Evolutionary conservation across 2,329 filamentous ascomycete genomes (phyloP), one percentile per base, ranked within the genome.

Genomic region (Ramularia endophylla): DNA sequence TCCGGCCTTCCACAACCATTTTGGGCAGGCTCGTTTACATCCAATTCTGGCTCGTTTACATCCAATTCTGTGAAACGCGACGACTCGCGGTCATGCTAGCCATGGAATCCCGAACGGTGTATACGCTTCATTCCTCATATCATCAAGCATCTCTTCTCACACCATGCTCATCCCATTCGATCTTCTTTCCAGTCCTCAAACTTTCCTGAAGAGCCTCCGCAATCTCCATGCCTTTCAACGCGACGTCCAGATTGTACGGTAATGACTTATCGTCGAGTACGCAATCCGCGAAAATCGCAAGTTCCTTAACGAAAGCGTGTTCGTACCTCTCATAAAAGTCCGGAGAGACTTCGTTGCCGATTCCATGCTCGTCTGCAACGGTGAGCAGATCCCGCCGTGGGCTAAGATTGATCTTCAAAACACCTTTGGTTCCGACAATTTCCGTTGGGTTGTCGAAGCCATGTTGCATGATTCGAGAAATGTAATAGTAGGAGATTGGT

Each of bases 151-250:
- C 36, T 22, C 44, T 44, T 22, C 47, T 46, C 29, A 25, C 22
- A 11, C 51, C 51, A 16, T 44, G 27, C 40, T 59, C 47, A 39
- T 65, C 58, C 39, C 63, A 65, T 38, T 65, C 68, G 22, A 81
- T 75, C 63, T 77, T 77, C 57, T 70, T 65, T 6, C 72, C 75
- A 0, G 65, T 69, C 36, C 73, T 68, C 59, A 81, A 59, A 11
- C 69, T 67, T 55, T 80, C 74, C 57, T 81, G 77, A 46, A 81
- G 58, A 5, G 75, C 76, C 38, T 59, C 53, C 1, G 61, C 64
- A 44, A 69, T 66, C 46, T 63, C 55, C 37, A 66, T 60, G 8
- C 61, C 61, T 48, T 57, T 62, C n/a, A 65, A 54, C 15, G 56
- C 63, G 29, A 56, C 56, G n/a, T 61, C 57, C 28, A 68, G 57